These are phyloP conservation scores for Nowakowskiella sp. DNA, from an alignment of 192 early-diverging fungal genomes.

Conservation along the genomic window DNA sequence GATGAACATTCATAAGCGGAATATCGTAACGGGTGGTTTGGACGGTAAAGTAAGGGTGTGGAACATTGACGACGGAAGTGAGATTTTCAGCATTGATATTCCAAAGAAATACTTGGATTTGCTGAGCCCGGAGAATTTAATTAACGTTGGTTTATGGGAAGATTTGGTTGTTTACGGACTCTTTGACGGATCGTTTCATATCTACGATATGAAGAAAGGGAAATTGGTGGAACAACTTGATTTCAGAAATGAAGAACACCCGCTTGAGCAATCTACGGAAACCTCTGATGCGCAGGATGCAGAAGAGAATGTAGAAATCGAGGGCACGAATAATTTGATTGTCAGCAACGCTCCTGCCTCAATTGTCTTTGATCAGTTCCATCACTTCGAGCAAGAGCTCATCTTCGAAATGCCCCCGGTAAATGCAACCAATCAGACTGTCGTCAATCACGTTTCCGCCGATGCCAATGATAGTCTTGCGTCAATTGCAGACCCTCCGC, in stretches of 20 bases:
- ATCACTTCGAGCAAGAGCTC: no score
- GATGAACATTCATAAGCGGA: conserved; percentile 30
- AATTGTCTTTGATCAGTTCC: no score
- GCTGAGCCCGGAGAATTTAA: conserved; percentile 13
- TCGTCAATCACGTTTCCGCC: background rate
- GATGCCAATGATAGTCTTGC: background rate
- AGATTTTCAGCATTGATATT: conserved; percentile 7
- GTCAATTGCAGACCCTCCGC: conserved; percentile 1
- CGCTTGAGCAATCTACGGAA: no score
- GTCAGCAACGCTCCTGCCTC: no score
- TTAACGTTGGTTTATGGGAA: conserved; percentile 31
- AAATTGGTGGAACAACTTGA: no score
- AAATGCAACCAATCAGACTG: no score
- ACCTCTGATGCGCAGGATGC: no score
- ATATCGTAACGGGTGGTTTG: conserved; percentile 22
- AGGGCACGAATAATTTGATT: no score
- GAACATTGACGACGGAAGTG: conserved; percentile 18
- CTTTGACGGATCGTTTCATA: conserved; percentile 17
- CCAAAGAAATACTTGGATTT: conserved; percentile 15
- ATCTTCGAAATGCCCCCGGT: no score
- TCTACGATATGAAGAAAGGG: conserved; percentile 11
- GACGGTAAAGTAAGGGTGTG: conserved; percentile 26
- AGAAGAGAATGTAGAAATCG: no score
- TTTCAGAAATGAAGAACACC: no score
- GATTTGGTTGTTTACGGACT: conserved; percentile 27